These are phyloP conservation scores for Wickerhamomyces pijperi DNA, from an alignment of 805 yeast genomes.

Conservation along the genomic window DNA sequence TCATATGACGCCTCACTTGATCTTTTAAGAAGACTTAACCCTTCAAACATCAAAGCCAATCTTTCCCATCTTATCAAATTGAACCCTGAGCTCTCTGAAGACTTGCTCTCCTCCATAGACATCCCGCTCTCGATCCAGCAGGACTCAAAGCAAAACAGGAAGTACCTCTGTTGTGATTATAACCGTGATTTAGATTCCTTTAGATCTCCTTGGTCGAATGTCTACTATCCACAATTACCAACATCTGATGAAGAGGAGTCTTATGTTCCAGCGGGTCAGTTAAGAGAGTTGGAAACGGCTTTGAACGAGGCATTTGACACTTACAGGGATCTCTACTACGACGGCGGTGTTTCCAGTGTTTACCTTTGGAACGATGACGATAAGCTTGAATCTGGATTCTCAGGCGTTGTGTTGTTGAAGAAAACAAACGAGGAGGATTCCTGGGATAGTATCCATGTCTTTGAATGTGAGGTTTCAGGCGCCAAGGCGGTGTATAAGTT, in stretches of 20 bases:
- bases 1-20: slow-evolving; percentile 71
- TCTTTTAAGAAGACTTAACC: slow-evolving; percentile 64
- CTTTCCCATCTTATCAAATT: slow-evolving; percentile 33
- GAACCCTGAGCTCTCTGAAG: slow-evolving; percentile 66
- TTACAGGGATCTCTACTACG: slow-evolving; percentile 88
- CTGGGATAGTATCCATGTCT: slow-evolving; percentile 94
- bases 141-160: slow-evolving; percentile 35
- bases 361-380: slow-evolving; percentile 80
- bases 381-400: slow-evolving; percentile 58
- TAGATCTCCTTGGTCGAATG: slow-evolving; percentile 85
- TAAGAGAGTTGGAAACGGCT: slow-evolving; percentile 65
- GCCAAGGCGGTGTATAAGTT: slow-evolving; percentile 42
- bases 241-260: slow-evolving; percentile 44
- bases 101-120: slow-evolving; percentile 76
- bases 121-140: slow-evolving; percentile 50
- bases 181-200: slow-evolving; percentile 90
- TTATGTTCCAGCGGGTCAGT: slow-evolving; percentile 55
- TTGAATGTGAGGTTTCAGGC: slow-evolving; percentile 49
- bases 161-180: slow-evolving; percentile 80
- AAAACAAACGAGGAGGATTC: slow-evolving; percentile 38
- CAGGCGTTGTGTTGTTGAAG: slow-evolving; percentile 84
- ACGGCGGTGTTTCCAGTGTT: slow-evolving; percentile 84
- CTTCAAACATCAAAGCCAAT: slow-evolving; percentile 40
- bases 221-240: slow-evolving; percentile 46
- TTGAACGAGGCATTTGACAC: slow-evolving; percentile 89